phyloP scores from a whole-genome alignment of 2,329 filamentous ascomycete genomes.

The Clarireedia homoeocarpa region DNA sequence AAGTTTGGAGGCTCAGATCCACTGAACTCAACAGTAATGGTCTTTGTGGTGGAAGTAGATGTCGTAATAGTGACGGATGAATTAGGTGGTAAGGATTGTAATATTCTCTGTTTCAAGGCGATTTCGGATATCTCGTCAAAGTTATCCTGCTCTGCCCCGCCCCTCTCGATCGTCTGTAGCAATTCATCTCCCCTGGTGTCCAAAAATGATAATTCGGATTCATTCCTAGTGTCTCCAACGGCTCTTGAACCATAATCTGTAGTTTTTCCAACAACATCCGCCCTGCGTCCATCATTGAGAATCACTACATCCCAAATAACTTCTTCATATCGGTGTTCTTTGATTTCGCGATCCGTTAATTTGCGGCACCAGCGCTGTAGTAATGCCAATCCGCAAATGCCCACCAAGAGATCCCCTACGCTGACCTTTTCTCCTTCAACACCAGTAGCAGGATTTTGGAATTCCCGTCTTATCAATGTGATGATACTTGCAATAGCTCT shows the following conservation, averaged over 20 bases:
- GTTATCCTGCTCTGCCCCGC: conserved; percentile 32
- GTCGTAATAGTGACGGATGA: conserved; percentile 54
- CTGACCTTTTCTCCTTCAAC: conserved; percentile 51
- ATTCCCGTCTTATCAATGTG: conserved; percentile 54
- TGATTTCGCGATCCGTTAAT: conserved; percentile 41
- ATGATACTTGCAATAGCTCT: conserved; percentile 60
- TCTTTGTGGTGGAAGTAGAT: conserved; percentile 52
- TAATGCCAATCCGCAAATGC: conserved; percentile 53
- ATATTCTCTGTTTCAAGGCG: conserved; percentile 45
- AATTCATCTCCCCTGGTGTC: conserved; percentile 24
- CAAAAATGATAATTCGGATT: conserved; percentile 23
- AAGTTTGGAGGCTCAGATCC: conserved; percentile 44
- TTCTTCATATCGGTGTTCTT: conserved; percentile 43
- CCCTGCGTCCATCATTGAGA: conserved; percentile 47
- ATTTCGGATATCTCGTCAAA: conserved; percentile 36
- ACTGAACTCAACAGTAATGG: conserved; percentile 55
- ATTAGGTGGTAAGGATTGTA: conserved; percentile 45
- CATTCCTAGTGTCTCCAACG: conserved; percentile 27
- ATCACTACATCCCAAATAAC: conserved; percentile 61
- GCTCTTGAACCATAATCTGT: conserved; percentile 1
- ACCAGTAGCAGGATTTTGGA: conserved; percentile 54
- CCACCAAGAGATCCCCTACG: conserved; percentile 52
- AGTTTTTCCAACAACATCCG: conserved; percentile 41
- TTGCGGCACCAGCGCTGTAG: conserved; percentile 50
- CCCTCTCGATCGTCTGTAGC: conserved; percentile 32